Percentiles rank a stretch among this genome's conserved stretches.
Evolutionary conservation across 129 eudicot species (phyloP).

Genomic region (Flaveria ramosissima): DNA sequence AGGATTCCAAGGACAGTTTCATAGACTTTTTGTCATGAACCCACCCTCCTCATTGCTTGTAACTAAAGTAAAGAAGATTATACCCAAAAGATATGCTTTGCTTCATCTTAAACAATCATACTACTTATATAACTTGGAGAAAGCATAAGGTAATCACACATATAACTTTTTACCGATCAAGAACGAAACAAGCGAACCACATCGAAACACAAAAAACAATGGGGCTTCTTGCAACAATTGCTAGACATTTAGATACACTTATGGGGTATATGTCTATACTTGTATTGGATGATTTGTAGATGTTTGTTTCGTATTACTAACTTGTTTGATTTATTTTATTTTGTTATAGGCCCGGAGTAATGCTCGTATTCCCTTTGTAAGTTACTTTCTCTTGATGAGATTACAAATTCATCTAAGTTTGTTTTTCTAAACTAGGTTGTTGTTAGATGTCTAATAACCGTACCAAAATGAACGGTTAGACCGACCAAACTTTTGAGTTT

Average conservation of each 20-base stretch:
- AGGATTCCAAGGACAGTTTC: slow-evolving; percentile 33
- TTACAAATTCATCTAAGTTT: background rate
- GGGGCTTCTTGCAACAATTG: slow-evolving; percentile 62
- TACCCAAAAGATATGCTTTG: slow-evolving; percentile 46
- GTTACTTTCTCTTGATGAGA: slow-evolving; percentile 20
- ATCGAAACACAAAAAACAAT: slow-evolving; percentile 22
- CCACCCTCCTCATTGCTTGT: slow-evolving; percentile 35
- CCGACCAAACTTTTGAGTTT: too few species aligned
- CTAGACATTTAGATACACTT: slow-evolving; percentile 48
- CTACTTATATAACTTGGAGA: slow-evolving; percentile 26
- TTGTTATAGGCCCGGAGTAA: slow-evolving; percentile 76
- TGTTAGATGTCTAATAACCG: background rate
- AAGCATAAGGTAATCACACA: background rate
- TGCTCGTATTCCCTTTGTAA: slow-evolving; percentile 97
- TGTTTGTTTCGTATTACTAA: background rate
- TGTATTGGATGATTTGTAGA: background rate
- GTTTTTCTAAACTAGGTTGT: background rate
- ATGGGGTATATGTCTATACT: slow-evolving; percentile 43
- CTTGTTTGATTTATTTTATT: slow-evolving; percentile 19
- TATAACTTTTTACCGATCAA: background rate
- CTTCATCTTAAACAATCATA: slow-evolving; percentile 35
- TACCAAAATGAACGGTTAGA: background rate
- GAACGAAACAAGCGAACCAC: background rate
- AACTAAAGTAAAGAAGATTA: slow-evolving; percentile 46
- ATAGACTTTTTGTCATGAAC: slow-evolving; percentile 32